Base-by-base conservation (phyloP, 2,329 filamentous ascomycete genomes). In the Dactylella cylindrospora region DNA sequence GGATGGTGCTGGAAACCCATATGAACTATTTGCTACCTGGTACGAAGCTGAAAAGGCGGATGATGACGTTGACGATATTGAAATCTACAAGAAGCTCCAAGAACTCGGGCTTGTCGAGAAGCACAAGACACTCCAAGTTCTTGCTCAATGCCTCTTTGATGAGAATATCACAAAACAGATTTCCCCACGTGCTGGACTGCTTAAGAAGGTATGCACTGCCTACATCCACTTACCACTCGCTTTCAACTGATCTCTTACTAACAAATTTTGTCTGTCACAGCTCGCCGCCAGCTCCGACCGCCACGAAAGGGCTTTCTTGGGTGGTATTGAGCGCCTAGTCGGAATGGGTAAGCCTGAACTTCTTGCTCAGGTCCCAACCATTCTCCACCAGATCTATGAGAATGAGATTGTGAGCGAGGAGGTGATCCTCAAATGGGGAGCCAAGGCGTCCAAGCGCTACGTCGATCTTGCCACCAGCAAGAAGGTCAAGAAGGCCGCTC, bases 21-120 rank as follows among this genome's bases (percentile, higher is more conserved):
- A 97, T 73, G 90, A 96, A 72, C 83, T 88, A 69, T 84, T 98
- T 66, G 93, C 90, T 72, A 88, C 85, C 76, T 98, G 93, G 93
- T 88, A 98, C 70, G 80, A 88, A 71, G 79, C 78, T 60, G 79
- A 90, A 71, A 84, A 84, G 55, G 79, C 83, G 59, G 80, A 82
- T 66, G 84, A 86, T 75, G 87, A 86, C 65, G 81, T 98, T 67
- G 84, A 89, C 71, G 90, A 94, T 70, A 80, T 97, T 67, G 85
- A 90, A 31, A 88, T 98, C 73, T 97, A 95, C 75, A 77, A 94
- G 76, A 97, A 98, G 80, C 91, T 91, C 67, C 93, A 95, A 78
- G 93, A 97, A 70, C 79, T 97, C 53, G 90, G 90, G 69, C 93
- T 98, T 67, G 91, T 96, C 76, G 75, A 76, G 76, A 98, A 97